These are phyloP conservation scores for Stromatinia cepivora DNA, from an alignment of 2,329 filamentous ascomycete genomes.

Conservation along the genomic window DNA sequence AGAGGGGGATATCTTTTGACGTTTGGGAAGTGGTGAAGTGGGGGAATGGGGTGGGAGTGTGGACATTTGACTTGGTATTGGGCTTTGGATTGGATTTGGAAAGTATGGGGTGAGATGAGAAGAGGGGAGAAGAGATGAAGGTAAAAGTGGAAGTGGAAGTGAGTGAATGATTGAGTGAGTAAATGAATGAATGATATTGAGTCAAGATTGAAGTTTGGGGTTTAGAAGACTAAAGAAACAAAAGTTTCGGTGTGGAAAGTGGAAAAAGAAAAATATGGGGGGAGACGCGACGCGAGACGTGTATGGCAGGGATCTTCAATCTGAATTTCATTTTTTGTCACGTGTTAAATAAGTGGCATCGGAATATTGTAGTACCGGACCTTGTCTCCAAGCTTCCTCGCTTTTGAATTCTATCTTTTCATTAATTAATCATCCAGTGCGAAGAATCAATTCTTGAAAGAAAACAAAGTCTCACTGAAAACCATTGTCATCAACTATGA, in stretches of 20 bases:
- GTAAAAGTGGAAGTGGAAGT: not conserved
- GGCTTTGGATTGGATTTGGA: not conserved
- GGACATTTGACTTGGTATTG: not conserved
- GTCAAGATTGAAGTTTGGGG: not conserved
- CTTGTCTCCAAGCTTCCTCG: too few species aligned
- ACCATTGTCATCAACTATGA: too few species aligned
- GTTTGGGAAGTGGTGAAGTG: conserved; percentile 23
- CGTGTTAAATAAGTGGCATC: too few species aligned
- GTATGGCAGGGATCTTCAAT: conserved; percentile 3
- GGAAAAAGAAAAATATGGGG: conserved; percentile 19
- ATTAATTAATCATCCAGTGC: too few species aligned
- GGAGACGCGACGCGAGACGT: conserved; percentile 23
- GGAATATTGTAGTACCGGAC: too few species aligned
- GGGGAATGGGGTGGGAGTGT: conserved; percentile 9
- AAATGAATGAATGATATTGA: not conserved
- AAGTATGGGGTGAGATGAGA: not conserved
- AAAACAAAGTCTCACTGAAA: too few species aligned
- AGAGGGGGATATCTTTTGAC: conserved; percentile 19
- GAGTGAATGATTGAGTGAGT: not conserved
- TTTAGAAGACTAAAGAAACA: conserved; percentile 5
- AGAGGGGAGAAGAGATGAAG: not conserved
- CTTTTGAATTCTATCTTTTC: too few species aligned
- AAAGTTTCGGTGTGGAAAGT: conserved; percentile 13
- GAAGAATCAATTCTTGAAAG: too few species aligned
- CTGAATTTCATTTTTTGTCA: not conserved